phyloP scores from a whole-genome alignment of 345 rosid species.

The Linum lewisii region DNA sequence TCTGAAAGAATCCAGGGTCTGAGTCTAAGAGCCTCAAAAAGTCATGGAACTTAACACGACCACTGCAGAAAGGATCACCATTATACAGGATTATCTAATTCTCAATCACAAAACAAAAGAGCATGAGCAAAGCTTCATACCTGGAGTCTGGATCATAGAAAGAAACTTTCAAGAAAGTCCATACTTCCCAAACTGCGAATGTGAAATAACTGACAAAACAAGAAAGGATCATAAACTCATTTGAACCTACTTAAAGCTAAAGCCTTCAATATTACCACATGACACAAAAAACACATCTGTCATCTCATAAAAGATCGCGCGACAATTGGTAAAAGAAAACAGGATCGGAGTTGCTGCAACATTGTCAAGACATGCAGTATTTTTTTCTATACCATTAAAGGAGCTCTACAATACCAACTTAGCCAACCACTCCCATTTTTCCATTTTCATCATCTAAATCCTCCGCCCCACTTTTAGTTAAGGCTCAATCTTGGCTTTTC shows the following conservation, averaged over 20 bases:
- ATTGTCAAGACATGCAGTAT: no score
- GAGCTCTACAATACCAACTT: no score
- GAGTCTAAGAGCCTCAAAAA: constrained; percentile 52
- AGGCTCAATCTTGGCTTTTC: no score
- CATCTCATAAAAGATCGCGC: neutral
- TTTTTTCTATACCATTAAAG: no score
- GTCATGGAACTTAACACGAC: constrained; percentile 46
- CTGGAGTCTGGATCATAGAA: constrained; percentile 78
- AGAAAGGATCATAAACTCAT: constrained; percentile 14
- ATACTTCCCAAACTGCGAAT: constrained; percentile 65
- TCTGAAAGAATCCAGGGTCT: constrained; percentile 51
- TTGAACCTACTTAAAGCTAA: neutral
- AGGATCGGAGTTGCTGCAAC: no score
- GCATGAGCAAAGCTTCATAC: constrained; percentile 23
- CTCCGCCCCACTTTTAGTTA: no score
- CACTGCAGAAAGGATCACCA: constrained; percentile 41
- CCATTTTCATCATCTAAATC: no score
- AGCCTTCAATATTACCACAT: neutral
- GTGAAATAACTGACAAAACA: constrained; percentile 52
- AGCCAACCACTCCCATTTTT: no score
- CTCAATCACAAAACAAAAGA: neutral
- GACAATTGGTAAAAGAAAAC: neutral
- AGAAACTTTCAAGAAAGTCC: constrained; percentile 64
- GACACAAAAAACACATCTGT: neutral
- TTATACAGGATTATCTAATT: neutral